These are phyloP conservation scores for Leptographium radiaticola DNA, from an alignment of 2,329 filamentous ascomycete genomes.

Conservation along the genomic window DNA sequence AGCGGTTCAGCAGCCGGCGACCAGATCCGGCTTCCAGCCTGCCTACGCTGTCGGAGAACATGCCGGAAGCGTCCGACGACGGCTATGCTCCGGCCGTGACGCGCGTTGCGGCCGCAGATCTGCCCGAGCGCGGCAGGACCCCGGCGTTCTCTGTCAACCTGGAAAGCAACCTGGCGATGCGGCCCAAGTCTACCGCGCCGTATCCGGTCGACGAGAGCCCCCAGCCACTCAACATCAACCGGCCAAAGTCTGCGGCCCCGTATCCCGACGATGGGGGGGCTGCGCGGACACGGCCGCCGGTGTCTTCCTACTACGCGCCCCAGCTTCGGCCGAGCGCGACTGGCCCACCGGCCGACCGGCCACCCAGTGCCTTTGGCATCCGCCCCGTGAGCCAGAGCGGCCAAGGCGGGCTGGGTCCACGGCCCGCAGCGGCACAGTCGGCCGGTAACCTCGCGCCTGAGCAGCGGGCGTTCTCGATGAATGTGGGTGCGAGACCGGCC, in stretches of 20 bases:
- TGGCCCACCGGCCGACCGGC: conserved; percentile 32
- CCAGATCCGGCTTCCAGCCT: conserved; percentile 22
- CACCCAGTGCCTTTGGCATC: conserved; percentile 40
- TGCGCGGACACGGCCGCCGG: conserved; percentile 12
- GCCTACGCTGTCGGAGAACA: conserved; percentile 34
- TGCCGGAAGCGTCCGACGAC: conserved; percentile 17
- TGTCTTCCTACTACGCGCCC: conserved; percentile 29
- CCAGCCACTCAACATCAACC: conserved; percentile 29
- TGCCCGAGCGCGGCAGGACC: conserved; percentile 16
- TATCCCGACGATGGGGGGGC: conserved; percentile 39
- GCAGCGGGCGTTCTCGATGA: conserved; percentile 21
- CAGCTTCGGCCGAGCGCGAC: conserved; percentile 35
- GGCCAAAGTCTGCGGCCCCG: conserved; percentile 34
- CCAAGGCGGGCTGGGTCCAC: conserved; percentile 5
- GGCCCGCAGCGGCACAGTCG: conserved; percentile 27
- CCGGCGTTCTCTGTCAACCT: conserved; percentile 40
- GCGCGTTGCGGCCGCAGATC: background rate
- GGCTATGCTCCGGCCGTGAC: conserved; percentile 8
- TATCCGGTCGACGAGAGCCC: conserved; percentile 59
- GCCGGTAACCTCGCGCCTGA: conserved; percentile 26
- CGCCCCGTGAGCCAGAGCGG: conserved; percentile 25
- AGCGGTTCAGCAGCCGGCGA: conserved; percentile 34
- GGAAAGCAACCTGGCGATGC: conserved; percentile 22
- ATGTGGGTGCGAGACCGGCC: conserved; percentile 12
- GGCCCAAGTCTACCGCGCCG: conserved; percentile 47